Evolutionary conservation across 2,329 filamentous ascomycete genomes (phyloP), one percentile per base, ranked within the genome.

Genomic region (Graphilbum fragrans): DNA sequence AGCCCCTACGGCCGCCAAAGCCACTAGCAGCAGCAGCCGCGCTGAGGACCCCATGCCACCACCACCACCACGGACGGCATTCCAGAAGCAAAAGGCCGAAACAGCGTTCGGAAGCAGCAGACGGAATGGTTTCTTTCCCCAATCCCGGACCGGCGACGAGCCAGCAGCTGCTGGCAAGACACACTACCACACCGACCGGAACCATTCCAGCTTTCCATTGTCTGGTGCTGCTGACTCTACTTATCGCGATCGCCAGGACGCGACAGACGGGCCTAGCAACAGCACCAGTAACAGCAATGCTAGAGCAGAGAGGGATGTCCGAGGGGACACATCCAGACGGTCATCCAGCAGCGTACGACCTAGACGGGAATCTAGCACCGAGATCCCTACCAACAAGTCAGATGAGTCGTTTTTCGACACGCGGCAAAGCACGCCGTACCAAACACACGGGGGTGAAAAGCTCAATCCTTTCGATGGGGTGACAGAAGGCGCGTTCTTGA

Each of bases 351-450:
- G 57, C 56, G 18, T 14, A 21, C 25, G n/a, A 8, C 32, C 10
- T 10, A 35, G 2, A 14, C 22, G 18, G 10, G 33, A 42, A 4
- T 22, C 16, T 33, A 20, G 55, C 48, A 8, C 56, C 57, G 18
- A 41, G 48, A 16, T 43, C 48, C 14, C 45, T 4, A 17, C 36
- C 35, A 21, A 23, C 37, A 42, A 50, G 3, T 43, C 43, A 2
- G 41, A 48, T 17, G 47, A 46, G 9, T 56, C 55, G 1, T 61
- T 60, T 35, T 43, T 59, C 34, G 70, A 77, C 45, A 54, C 57
- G n/a, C 65, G 73, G n/a, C 64, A 73, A 41, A 72, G 71, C 49
- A 72, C 70, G 6, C 73, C 74, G 0, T 80, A 79, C 51, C 63
- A 66, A 34, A 66, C 63, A 2, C 64, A 69, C 25, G 65, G 70